Conservation (phyloP, 495 filamentous ascomycete species). For the Xylaria telfairii region DNA sequence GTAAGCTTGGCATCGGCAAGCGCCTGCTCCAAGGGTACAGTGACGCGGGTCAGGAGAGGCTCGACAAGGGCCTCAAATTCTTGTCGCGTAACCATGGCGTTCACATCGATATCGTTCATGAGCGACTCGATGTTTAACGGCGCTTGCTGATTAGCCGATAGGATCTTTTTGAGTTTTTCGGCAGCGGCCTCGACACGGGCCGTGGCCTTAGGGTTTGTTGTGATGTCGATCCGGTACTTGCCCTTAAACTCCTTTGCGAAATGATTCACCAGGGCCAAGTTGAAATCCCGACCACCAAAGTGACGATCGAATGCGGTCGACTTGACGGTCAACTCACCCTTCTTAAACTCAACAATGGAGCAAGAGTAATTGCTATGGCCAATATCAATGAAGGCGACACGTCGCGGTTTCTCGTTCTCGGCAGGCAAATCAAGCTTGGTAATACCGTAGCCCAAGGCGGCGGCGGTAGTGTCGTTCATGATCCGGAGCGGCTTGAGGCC, state of each 20-base stretch:
- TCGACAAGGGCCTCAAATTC: conserved; percentile 90
- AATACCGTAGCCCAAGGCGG: conserved; percentile 95
- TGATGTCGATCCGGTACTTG: conserved; percentile 90
- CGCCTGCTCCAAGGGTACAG: conserved; percentile 81
- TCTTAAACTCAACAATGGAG: conserved; percentile 94
- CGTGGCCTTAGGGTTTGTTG: conserved; percentile 84
- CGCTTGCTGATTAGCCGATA: conserved; percentile 92
- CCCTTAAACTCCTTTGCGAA: conserved; percentile 94
- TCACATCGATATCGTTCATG: conserved; percentile 97
- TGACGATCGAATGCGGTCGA: conserved; percentile 93
- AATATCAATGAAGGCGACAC: conserved; percentile 94
- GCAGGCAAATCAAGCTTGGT: conserved; percentile 92
- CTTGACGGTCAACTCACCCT: conserved; percentile 95
- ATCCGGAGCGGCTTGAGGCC: conserved; percentile 90
- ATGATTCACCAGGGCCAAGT: conserved; percentile 91
- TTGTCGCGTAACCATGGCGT: conserved; percentile 86
- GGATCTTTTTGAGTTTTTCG: conserved; percentile 98
- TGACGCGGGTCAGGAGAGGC: conserved; percentile 79
- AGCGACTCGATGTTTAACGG: conserved; percentile 98
- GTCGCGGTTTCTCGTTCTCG: conserved; percentile 88
- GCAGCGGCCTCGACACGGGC: conserved; percentile 84
- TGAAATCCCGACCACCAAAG: conserved; percentile 97
- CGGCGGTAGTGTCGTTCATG: conserved; percentile 98
- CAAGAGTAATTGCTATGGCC: conserved; percentile 95
- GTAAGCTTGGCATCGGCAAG: conserved; percentile 89